A percentile compares a stretch with the other conserved stretches of the same genome.
Conservation (phyloP, 108 stramenopile species). For the Cyclostephanos tholiformis region DNA sequence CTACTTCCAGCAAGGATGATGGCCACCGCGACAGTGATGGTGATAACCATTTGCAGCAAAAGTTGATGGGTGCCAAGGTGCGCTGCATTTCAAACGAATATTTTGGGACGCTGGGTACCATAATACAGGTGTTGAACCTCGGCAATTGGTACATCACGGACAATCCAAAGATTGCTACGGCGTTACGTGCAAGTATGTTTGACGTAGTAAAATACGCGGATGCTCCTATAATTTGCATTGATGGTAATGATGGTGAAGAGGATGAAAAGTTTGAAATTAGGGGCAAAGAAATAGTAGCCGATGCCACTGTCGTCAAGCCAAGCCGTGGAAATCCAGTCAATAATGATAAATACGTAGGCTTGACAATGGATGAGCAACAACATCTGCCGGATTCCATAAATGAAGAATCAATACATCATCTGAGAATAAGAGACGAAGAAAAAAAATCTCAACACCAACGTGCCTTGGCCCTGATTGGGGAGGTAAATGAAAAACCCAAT, state of each 20-base stretch:
- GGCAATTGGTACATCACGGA: constrained; percentile 40
- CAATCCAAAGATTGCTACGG: constrained; percentile 19
- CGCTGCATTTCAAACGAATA: not conserved
- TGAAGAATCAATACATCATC: too few species aligned
- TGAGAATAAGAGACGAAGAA: too few species aligned
- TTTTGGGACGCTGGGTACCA: constrained; percentile 2
- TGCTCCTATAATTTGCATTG: not conserved
- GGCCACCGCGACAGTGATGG: not conserved
- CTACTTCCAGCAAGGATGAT: not conserved
- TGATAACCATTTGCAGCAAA: not conserved
- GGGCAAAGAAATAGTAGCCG: not conserved
- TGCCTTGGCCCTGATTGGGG: too few species aligned
- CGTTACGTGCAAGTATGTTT: constrained; percentile 15
- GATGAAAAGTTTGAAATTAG: not conserved
- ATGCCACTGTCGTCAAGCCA: not conserved
- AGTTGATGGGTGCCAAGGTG: constrained; percentile 36
- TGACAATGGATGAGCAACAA: too few species aligned
- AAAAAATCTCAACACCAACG: too few species aligned
- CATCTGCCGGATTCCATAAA: too few species aligned
- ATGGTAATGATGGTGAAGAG: constrained; percentile 6
- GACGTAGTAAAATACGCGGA: constrained; percentile 23
- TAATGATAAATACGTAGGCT: too few species aligned
- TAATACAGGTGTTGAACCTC: constrained; percentile 9
- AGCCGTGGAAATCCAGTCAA: not conserved
- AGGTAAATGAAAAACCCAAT: too few species aligned